Conservation (phyloP, 108 stramenopile species). For the Seminavis robusta region DNA sequence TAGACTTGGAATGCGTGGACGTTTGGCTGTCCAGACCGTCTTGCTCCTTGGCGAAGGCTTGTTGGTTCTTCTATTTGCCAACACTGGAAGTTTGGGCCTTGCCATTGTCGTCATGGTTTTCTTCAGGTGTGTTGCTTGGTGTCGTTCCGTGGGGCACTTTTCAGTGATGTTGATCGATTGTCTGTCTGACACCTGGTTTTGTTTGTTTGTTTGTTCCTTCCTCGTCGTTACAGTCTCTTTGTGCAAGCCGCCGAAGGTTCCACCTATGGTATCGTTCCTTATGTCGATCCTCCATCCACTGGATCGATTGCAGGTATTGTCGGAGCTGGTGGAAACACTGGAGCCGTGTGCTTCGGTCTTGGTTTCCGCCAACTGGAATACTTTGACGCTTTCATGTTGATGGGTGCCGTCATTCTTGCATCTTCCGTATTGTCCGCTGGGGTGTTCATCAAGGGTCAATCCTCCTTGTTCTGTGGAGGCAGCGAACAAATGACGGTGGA, state of each 20-base stretch:
- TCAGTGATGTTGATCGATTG: no score
- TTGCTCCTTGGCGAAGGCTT: slow-evolving; percentile 55
- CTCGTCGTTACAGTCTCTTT: no score
- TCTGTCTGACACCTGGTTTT: no score
- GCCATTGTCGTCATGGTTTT: slow-evolving; percentile 67
- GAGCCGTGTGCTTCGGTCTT: slow-evolving; percentile 62
- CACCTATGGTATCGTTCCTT: slow-evolving; percentile 82
- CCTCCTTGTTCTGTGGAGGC: no score
- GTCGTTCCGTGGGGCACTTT: no score
- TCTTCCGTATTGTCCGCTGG: slow-evolving; percentile 44
- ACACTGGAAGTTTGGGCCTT: slow-evolving; percentile 29
- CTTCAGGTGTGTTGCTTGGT: no score
- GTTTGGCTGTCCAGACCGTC: slow-evolving; percentile 51
- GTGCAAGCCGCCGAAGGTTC: slow-evolving; percentile 82
- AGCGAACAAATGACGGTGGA: no score
- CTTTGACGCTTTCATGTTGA: slow-evolving; percentile 39
- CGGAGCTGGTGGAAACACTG: slow-evolving; percentile 72
- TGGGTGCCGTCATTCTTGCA: slow-evolving; percentile 45
- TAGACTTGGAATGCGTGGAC: slow-evolving; percentile 63
- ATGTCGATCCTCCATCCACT: slow-evolving; percentile 69
- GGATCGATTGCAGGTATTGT: slow-evolving; percentile 81
- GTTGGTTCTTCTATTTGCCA: slow-evolving; percentile 65
- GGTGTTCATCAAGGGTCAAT: slow-evolving; percentile 68
- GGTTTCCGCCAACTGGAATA: slow-evolving; percentile 44
- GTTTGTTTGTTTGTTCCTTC: no score